phyloP scores from a whole-genome alignment of 2,329 filamentous ascomycete genomes.

The Xylaria hypoxylon region DNA sequence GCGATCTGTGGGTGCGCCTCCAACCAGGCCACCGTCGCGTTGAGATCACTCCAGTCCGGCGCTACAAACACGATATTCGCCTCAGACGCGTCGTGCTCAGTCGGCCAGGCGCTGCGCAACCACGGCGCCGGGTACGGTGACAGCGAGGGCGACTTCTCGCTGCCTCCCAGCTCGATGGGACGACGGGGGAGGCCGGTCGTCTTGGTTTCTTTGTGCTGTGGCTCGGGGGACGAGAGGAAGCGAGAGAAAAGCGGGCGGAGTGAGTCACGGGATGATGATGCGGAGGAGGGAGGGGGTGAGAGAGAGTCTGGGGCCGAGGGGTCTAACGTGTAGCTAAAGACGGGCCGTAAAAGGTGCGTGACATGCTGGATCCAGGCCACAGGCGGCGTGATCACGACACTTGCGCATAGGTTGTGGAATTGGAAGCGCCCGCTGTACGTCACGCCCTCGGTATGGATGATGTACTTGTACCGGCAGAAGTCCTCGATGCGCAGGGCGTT shows the following conservation, averaged over 20 bases:
- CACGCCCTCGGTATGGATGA: conserved; percentile 66
- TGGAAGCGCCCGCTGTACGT: conserved; percentile 64
- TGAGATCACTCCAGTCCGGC: conserved; percentile 64
- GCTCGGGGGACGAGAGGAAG: background rate
- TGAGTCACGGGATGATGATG: background rate
- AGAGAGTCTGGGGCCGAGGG: conserved; percentile 14
- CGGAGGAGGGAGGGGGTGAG: background rate
- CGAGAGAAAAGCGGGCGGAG: conserved; percentile 9
- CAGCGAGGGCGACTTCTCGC: conserved; percentile 14
- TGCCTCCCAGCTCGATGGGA: conserved; percentile 31
- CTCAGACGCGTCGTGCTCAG: conserved; percentile 39
- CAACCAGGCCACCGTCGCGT: conserved; percentile 59
- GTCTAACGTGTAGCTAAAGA: conserved; percentile 53
- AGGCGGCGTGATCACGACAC: conserved; percentile 61
- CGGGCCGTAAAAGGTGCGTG: conserved; percentile 60
- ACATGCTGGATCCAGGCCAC: conserved; percentile 63
- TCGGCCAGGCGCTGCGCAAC: conserved; percentile 55
- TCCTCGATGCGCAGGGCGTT: conserved; percentile 63
- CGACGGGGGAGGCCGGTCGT: conserved; percentile 25
- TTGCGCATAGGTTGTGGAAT: conserved; percentile 63
- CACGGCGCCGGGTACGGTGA: conserved; percentile 47
- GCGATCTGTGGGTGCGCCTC: conserved; percentile 58
- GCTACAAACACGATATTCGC: conserved; percentile 60
- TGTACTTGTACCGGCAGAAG: conserved; percentile 64
- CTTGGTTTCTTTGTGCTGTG: background rate